Evolutionary conservation across 129 eudicot genomes (phyloP).

Genomic region (Calendula officinalis): DNA sequence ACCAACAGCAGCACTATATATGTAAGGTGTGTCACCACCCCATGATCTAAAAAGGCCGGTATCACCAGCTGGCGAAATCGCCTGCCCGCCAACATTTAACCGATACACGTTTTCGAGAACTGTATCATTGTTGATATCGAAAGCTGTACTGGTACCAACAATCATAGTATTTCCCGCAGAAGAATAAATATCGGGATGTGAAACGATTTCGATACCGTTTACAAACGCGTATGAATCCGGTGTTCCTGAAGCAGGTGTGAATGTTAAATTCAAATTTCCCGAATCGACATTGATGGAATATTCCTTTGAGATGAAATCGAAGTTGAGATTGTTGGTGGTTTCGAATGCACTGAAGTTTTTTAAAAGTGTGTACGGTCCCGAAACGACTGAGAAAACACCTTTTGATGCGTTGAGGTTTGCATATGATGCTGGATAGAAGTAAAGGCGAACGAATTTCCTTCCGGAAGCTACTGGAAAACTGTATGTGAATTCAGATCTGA

Average conservation of each 20-base stretch:
- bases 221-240: conserved; percentile 68
- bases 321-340: conserved; percentile 64
- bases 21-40: conserved; percentile 54
- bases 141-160: conserved; percentile 46
- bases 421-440: conserved; percentile 80
- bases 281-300: conserved; percentile 65
- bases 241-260: conserved; percentile 51
- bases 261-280: conserved; percentile 47
- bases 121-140: conserved; percentile 48
- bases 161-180: conserved; percentile 32
- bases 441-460: conserved; percentile 70
- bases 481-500: conserved; percentile 62
- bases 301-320: conserved; percentile 63
- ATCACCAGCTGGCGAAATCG: conserved; percentile 68
- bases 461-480: conserved; percentile 73
- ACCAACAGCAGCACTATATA: conserved; percentile 57
- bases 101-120: conserved; percentile 72
- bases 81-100: conserved; percentile 82
- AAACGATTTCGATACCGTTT: conserved; percentile 82
- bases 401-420: conserved; percentile 48
- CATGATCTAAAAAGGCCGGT: conserved; percentile 81
- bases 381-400: conserved; percentile 63
- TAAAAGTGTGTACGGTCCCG: conserved; percentile 64
- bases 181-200: conserved; percentile 78
- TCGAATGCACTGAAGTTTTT: conserved; percentile 78